Conservation (phyloP, 495 filamentous ascomycete genomes). For the Hyaloscypha finlandica region DNA sequence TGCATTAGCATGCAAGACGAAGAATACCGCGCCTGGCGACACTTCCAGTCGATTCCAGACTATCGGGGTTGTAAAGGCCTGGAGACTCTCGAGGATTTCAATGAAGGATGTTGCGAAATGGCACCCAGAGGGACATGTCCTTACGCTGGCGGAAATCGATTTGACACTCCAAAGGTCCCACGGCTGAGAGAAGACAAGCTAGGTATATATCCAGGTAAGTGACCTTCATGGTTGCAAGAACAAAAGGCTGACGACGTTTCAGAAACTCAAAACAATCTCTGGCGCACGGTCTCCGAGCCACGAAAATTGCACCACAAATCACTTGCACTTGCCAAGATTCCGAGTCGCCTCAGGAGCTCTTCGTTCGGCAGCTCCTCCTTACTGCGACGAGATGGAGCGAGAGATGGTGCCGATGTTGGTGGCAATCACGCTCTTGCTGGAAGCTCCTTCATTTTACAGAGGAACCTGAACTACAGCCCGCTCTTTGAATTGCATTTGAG, state of each 20-base stretch:
- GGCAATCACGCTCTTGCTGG: no score
- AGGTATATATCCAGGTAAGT: not conserved
- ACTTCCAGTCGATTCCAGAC: not conserved
- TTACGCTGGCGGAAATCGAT: not conserved
- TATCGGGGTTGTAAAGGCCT: not conserved
- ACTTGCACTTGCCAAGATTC: not conserved
- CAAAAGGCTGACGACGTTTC: not conserved
- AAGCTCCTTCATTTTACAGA: no score
- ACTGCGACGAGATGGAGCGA: not conserved
- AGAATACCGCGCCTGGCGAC: not conserved
- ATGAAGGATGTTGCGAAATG: not conserved
- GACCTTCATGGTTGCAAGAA: not conserved
- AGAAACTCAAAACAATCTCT: not conserved
- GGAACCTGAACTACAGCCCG: no score
- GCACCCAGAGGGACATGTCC: not conserved
- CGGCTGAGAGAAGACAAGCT: not conserved
- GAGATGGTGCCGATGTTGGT: no score
- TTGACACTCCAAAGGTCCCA: not conserved
- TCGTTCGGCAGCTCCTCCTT: not conserved
- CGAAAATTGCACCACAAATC: not conserved
- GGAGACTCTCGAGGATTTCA: not conserved
- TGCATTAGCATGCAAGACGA: not conserved
- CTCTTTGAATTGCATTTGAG: no score
- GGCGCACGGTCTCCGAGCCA: not conserved
- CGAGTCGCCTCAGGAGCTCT: not conserved